Conservation (phyloP, 139 green algal genomes). For the Chlamydomonas applanata region DNA sequence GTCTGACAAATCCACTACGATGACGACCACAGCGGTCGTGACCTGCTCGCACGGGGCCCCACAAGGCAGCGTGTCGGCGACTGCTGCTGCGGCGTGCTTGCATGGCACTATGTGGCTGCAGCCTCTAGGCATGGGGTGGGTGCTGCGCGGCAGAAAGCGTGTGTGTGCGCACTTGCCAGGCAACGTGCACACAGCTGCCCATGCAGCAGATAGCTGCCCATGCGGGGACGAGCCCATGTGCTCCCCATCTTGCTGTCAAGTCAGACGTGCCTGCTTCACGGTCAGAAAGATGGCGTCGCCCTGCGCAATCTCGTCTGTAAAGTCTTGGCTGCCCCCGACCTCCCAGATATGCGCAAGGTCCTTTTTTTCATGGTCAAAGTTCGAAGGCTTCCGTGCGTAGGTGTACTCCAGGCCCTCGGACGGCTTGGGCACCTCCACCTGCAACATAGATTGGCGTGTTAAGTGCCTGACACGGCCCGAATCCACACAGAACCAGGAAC, state of each 20-base stretch:
- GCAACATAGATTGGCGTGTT: neutral
- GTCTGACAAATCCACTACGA: constrained; percentile 67
- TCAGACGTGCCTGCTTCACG: constrained; percentile 19
- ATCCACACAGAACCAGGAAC: neutral
- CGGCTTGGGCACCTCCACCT: constrained; percentile 53
- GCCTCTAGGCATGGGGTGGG: neutral
- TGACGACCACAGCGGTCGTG: constrained; percentile 60
- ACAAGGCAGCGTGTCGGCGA: too few species aligned
- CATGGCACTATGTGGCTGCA: neutral
- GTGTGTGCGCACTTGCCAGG: too few species aligned
- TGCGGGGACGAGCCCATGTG: too few species aligned
- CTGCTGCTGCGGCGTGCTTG: neutral
- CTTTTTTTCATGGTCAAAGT: constrained; percentile 53
- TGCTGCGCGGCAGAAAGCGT: too few species aligned
- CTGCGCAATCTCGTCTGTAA: constrained; percentile 50
- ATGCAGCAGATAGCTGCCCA: too few species aligned
- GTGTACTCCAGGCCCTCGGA: constrained; percentile 72
- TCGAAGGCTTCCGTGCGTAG: constrained; percentile 53
- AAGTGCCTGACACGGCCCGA: neutral
- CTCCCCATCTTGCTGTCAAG: neutral
- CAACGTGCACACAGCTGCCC: too few species aligned
- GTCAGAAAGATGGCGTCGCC: constrained; percentile 57
- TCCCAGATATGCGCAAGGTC: constrained; percentile 79
- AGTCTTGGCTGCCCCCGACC: constrained; percentile 54
- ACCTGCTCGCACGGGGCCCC: constrained; percentile 33